A percentile compares a stretch with the other conserved stretches of the same genome.
Evolutionary conservation across 164 flowering plant species (phyloP).

Genomic region (Macadamia integrifolia): DNA sequence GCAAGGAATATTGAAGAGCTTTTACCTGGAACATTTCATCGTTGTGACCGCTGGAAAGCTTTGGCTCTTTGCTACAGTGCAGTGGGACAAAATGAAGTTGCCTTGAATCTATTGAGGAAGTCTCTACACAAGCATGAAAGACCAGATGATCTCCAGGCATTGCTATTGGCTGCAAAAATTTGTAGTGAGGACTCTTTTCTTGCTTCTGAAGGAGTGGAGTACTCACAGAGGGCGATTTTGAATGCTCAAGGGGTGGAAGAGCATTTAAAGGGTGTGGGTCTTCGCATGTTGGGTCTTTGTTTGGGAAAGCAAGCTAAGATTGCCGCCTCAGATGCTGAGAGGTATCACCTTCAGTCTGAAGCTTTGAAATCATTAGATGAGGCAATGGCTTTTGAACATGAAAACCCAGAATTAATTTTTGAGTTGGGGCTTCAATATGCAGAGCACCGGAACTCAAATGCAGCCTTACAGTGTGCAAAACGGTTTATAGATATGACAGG

Average conservation of each 20-base stretch:
- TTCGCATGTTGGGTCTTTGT: slow-evolving; percentile 76
- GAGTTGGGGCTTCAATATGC: slow-evolving; percentile 82
- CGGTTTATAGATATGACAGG: slow-evolving; percentile 80
- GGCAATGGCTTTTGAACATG: slow-evolving; percentile 50
- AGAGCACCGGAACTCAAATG: slow-evolving; percentile 65
- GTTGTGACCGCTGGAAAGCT: slow-evolving; percentile 73
- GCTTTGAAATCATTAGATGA: slow-evolving; percentile 73
- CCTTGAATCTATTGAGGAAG: slow-evolving; percentile 77
- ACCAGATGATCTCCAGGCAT: slow-evolving; percentile 59
- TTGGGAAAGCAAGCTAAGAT: slow-evolving; percentile 74
- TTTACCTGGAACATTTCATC: slow-evolving; percentile 71
- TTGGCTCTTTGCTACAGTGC: slow-evolving; percentile 77
- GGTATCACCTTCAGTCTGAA: slow-evolving; percentile 73
- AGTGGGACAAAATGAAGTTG: slow-evolving; percentile 52
- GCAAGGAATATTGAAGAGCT: slow-evolving; percentile 77
- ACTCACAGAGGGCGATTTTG: slow-evolving; percentile 64
- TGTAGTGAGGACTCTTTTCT: slow-evolving; percentile 66
- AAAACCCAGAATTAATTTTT: slow-evolving; percentile 62
- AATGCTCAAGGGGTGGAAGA: slow-evolving; percentile 39
- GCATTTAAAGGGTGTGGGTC: slow-evolving; percentile 73
- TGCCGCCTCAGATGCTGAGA: slow-evolving; percentile 73
- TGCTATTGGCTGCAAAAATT: slow-evolving; percentile 73
- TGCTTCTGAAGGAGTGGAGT: slow-evolving; percentile 79
- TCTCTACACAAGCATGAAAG: slow-evolving; percentile 66
- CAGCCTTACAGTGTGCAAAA: slow-evolving; percentile 77